These are phyloP conservation scores for Butyriboletus loyo DNA, from an alignment of 768 basidiomycete genomes.

Conservation along the genomic window DNA sequence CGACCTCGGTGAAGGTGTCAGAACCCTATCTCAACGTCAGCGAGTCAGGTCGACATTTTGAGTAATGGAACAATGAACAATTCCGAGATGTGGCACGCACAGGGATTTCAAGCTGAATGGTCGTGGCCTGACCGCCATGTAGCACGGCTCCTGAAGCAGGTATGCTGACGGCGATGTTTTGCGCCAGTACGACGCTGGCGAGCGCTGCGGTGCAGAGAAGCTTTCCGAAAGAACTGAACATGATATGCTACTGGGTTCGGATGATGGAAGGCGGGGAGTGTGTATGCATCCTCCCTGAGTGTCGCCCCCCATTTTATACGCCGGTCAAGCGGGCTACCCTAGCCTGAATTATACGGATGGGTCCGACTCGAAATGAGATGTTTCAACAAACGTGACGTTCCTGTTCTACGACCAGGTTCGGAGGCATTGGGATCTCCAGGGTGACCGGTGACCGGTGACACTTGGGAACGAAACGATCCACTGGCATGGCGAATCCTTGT, in stretches of 20 bases:
- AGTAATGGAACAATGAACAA: neutral
- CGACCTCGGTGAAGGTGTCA: neutral
- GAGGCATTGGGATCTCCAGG: neutral
- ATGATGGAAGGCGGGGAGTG: neutral
- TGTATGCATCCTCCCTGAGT: neutral
- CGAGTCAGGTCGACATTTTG: neutral
- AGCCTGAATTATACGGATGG: neutral
- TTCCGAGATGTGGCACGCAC: conserved; percentile 28
- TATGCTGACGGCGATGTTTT: conserved; percentile 34
- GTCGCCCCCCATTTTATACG: conserved; percentile 4
- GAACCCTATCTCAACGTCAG: neutral
- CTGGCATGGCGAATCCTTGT: neutral
- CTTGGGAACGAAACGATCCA: neutral
- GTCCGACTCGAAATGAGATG: neutral
- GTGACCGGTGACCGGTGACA: neutral
- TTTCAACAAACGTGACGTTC: neutral
- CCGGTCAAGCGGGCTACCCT: neutral
- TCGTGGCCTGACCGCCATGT: conserved; percentile 30
- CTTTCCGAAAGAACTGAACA: conserved; percentile 3
- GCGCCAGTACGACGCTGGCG: conserved; percentile 34
- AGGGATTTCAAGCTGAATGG: conserved; percentile 39
- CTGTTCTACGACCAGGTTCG: neutral
- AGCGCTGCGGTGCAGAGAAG: conserved; percentile 9
- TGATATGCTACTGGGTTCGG: neutral
- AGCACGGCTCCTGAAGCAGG: conserved; percentile 36